Base-by-base conservation (phyloP, 2,329 filamentous ascomycete genomes). In the Phaeosphaeria sp. region DNA sequence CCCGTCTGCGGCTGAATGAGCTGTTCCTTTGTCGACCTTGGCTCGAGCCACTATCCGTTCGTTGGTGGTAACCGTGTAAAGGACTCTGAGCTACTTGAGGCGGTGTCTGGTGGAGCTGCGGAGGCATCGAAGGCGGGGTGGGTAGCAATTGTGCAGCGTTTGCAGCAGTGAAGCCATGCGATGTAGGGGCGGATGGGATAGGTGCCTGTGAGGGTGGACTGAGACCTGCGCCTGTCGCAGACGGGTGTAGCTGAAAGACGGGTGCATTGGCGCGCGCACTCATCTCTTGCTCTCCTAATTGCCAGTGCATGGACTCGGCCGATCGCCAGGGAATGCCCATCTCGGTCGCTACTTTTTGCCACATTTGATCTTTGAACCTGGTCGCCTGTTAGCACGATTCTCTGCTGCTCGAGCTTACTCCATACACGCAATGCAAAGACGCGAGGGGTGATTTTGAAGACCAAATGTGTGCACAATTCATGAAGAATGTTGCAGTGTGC, bases 321-420 rank as follows among this genome's bases (percentile, higher is more conserved):
- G 95, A 93, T 71, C 95, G 87, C 94, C 94, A 98, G 36, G 94
- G 95, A 56, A 97, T 89, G 27, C 89, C 89, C 89, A 99, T 94
- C 78, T 98, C 94, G 76, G 95, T 92, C 43, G 93, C 93, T 21
- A 98, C 91, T 72, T 94, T 95, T 59, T 91, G 89, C 94, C 94
- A 99, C 92, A 98, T 98, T 74, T 98, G 93, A 63, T 91, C 88
- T 79, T 97, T 97, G 83, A 97, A 97, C 78, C 94, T 98, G 74
- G 30, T 48, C 22, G 43, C 45, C 25, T 36, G 65, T 76, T 57
- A 76, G 74, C 63, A 44, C 55, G 39, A 25, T 56, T 39, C 54
- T 36, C 8, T 7, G 30, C 48, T 18, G 30, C 21, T 22, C 8
- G 20, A 33, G 33, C 18, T 15, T 25, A 24, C 46, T 27, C 27